Conservation (phyloP, 1,284 basidiomycete species). For the Trichosporon faecale region DNA sequence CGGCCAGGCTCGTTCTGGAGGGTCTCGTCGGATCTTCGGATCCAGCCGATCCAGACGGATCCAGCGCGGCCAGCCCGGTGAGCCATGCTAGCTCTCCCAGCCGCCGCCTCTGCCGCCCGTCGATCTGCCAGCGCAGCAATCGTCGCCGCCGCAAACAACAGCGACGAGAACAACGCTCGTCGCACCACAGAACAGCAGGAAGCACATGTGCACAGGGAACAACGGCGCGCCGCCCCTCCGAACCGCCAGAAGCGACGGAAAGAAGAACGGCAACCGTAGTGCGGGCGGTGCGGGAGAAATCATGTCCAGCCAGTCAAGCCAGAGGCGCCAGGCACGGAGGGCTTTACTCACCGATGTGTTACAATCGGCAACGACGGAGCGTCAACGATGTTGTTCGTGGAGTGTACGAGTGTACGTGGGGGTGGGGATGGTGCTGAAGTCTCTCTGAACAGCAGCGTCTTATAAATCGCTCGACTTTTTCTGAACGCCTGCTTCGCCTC, state of each 20-base stretch:
- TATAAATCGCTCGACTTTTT: slow-evolving; percentile 2
- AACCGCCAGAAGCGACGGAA: neutral
- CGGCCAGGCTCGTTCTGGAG: neutral
- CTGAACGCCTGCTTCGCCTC: neutral
- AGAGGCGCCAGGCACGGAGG: neutral
- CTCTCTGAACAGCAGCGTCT: neutral
- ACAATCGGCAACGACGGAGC: slow-evolving; percentile 2
- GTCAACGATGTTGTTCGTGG: neutral
- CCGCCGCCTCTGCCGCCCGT: neutral
- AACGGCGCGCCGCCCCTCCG: no score
- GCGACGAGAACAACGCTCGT: no score
- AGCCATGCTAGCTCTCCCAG: neutral
- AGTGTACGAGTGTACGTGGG: neutral
- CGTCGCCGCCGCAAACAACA: no score
- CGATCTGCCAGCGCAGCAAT: neutral
- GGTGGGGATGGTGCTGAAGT: neutral
- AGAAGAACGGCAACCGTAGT: neutral
- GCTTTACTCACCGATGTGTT: neutral
- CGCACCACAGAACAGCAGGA: no score
- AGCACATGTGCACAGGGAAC: no score
- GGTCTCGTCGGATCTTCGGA: neutral
- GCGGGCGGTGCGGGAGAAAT: neutral
- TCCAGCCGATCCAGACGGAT: neutral
- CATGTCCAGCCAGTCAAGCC: neutral
- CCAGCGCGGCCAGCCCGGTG: neutral